A percentile compares a stretch with the other conserved stretches of the same genome.
phyloP scores from a whole-genome alignment of 2,329 filamentous ascomycete genomes.

The Fusarium chuoi region DNA sequence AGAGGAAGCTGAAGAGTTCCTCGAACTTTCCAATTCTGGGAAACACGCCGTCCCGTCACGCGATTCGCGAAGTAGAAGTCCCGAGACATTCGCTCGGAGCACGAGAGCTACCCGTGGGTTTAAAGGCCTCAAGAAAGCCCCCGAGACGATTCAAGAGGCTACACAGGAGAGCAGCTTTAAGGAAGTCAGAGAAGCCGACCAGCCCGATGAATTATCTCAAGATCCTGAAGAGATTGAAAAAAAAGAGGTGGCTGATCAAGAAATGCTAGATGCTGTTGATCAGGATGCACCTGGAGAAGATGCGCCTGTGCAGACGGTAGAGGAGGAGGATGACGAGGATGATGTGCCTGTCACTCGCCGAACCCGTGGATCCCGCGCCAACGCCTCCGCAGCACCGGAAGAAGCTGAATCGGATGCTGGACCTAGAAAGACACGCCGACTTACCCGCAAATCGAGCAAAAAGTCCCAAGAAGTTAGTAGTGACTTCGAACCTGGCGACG shows the following conservation, averaged over 20 bases:
- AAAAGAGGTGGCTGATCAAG: conserved; percentile 46
- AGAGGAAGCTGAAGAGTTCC: conserved; percentile 64
- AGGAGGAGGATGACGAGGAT: conserved; percentile 59
- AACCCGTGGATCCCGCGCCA: conserved; percentile 53
- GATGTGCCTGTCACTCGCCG: conserved; percentile 60
- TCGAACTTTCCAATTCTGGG: conserved; percentile 71
- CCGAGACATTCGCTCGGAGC: conserved; percentile 59
- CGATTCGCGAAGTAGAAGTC: conserved; percentile 65
- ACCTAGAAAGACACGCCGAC: conserved; percentile 54
- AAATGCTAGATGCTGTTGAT: conserved; percentile 43
- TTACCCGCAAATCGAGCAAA: conserved; percentile 59
- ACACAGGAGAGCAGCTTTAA: conserved; percentile 62
- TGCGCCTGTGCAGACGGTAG: conserved; percentile 45
- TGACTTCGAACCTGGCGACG: conserved; percentile 70
- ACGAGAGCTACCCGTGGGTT: conserved; percentile 59
- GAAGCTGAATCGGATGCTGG: conserved; percentile 47
- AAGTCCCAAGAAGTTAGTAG: conserved; percentile 67
- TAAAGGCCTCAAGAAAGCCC: conserved; percentile 62
- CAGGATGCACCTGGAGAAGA: conserved; percentile 47
- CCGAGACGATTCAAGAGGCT: conserved; percentile 62
- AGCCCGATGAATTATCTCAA: conserved; percentile 52
- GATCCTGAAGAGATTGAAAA: conserved; percentile 45
- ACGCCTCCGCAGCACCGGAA: conserved; percentile 44
- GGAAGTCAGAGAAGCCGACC: conserved; percentile 49
- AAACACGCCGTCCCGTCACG: conserved; percentile 62